Percentiles rank a stretch among this genome's conserved stretches.
Evolutionary conservation across 768 basidiomycete species (phyloP).

Genomic region (Boletus insuetus): DNA sequence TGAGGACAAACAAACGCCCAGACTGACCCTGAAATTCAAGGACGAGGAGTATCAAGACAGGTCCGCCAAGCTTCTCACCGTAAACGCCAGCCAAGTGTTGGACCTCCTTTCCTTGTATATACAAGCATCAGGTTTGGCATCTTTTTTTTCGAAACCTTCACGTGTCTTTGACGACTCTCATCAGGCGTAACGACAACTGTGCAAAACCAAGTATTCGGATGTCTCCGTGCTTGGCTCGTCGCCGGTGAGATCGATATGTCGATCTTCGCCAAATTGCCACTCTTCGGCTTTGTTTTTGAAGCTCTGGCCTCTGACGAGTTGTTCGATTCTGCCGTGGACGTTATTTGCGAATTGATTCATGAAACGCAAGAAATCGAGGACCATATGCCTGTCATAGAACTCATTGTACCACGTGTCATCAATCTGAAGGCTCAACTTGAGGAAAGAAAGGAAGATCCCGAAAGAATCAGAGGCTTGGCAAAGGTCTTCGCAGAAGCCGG

Average conservation of each 20-base stretch:
- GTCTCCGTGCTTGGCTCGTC: conserved; percentile 82
- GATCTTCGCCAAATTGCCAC: conserved; percentile 67
- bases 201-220: conserved; percentile 79
- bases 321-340: conserved; percentile 92
- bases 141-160: neutral
- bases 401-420: conserved; percentile 85
- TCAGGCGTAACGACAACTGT: conserved; percentile 82
- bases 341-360: conserved; percentile 92
- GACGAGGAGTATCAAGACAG: conserved; percentile 73
- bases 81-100: conserved; percentile 68
- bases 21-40: conserved; percentile 36
- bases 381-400: conserved; percentile 83
- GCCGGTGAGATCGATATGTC: conserved; percentile 77
- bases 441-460: conserved; percentile 70
- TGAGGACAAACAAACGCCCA: neutral
- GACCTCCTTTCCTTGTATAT: conserved; percentile 85
- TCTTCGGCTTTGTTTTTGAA: conserved; percentile 81
- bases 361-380: conserved; percentile 98
- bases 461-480: conserved; percentile 85
- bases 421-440: conserved; percentile 62
- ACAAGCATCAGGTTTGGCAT: conserved; percentile 71
- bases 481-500: conserved; percentile 97
- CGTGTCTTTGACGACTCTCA: neutral
- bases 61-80: conserved; percentile 58
- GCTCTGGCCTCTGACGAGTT: conserved; percentile 80